A percentile compares a stretch with the other conserved stretches of the same genome.
phyloP scores from a whole-genome alignment of 1,284 basidiomycete species.

The Fomitiporia mediterranea region DNA sequence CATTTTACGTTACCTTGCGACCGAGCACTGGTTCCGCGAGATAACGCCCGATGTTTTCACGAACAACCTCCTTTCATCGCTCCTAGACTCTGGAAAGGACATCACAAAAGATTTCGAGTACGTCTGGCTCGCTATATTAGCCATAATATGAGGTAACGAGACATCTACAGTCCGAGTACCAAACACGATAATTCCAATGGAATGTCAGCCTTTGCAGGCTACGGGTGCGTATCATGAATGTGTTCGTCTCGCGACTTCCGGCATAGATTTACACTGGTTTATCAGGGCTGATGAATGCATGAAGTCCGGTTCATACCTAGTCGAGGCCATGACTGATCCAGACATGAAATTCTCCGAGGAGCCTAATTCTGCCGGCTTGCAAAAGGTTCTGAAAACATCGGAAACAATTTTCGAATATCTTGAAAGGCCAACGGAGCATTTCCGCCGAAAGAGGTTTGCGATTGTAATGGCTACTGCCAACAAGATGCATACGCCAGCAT shows the following conservation, averaged over 20 bases:
- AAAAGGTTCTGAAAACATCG: constrained; percentile 5
- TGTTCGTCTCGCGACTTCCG: too few relatives aligned
- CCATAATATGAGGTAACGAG: not conserved
- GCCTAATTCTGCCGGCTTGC: constrained; percentile 11
- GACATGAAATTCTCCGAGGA: constrained; percentile 21
- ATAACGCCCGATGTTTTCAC: constrained; percentile 24
- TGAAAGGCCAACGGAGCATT: not conserved
- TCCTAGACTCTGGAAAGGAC: constrained; percentile 27
- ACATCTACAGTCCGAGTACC: not conserved
- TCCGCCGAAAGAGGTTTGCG: constrained; percentile 20
- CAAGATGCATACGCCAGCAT: constrained; percentile 10
- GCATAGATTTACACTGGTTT: too few relatives aligned
- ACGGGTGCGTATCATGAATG: not conserved
- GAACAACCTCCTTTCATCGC: constrained; percentile 25
- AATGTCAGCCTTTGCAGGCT: constrained; percentile 14
- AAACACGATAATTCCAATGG: constrained; percentile 14
- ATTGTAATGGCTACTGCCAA: constrained; percentile 20
- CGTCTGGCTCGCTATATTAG: not conserved
- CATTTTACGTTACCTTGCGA: constrained; percentile 24
- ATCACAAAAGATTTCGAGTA: constrained; percentile 20
- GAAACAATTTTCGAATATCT: constrained; percentile 14
- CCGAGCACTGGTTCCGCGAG: constrained; percentile 28
- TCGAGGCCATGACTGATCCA: constrained; percentile 14
- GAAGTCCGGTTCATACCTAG: constrained; percentile 23
- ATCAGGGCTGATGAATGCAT: constrained; percentile 18